Evolutionary conservation across 768 basidiomycete genomes (phyloP), one percentile per base, ranked within the genome.

Genomic region (Naganishia onofrii): DNA sequence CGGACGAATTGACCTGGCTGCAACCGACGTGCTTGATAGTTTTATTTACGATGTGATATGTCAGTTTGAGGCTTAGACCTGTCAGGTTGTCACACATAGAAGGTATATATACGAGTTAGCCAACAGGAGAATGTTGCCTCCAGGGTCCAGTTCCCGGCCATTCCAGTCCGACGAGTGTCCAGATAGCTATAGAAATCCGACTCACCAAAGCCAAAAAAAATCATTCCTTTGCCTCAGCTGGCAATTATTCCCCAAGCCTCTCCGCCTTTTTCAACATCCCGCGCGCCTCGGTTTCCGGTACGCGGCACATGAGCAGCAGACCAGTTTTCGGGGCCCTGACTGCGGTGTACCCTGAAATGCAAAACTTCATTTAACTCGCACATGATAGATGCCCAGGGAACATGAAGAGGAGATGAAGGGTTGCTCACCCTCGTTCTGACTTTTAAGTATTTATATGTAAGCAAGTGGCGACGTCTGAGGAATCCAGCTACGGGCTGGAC

Each of bases 41-140:
- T n/a, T 8, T 58, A n/a, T 58, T 58, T 58, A 58, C 57, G n/a
- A 58, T 36, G 57, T 58, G 57, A 58, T 26, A 34, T 36, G n/a
- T 51, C 48, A 3, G 7, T 17, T 42, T 42, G 8, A 1, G 3
- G 44, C 15, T 21, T 17, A n/a, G 44, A 51, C 48, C 23, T 23
- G n/a, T 2, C 48, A 23, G 48, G 7, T 21, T 9, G 46, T 46
- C 48, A 51, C 21, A 51, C 19, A n/a, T n/a, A n/a, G n/a, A n/a
- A n/a, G 48, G 6, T 51, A 51, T 51, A 51, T 51, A 51, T 51
- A 51, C 23, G 3, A 51, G 21, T 51, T 51, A n/a, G 3, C 3
- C 3, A 51, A 26, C 3, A 26, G n/a, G 48, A 51, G 42, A 10
- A 8, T 42, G 42, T 17, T 42, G 42, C 15, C 15, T 2, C 42